Evolutionary conservation across 495 filamentous ascomycete species (phyloP).

Genomic region (Daldinia concentrica): DNA sequence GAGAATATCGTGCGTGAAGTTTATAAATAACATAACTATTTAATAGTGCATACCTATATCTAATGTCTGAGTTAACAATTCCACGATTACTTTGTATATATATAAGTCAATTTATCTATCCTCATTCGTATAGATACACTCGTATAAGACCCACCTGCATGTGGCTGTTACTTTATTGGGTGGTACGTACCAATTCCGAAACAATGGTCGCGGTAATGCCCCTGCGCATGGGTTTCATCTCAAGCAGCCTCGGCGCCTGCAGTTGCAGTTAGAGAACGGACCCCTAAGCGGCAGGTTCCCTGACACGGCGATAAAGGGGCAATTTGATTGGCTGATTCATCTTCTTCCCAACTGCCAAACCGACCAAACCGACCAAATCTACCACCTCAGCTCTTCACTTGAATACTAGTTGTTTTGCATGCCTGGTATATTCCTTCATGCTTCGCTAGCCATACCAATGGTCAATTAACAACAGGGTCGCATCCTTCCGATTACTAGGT

Average conservation of each 20-base stretch:
- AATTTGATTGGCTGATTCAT: conserved; percentile 24
- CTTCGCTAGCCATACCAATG: conserved; percentile 18
- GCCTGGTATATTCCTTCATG: conserved; percentile 31
- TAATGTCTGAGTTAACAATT: too few relatives aligned
- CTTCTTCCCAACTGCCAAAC: background rate
- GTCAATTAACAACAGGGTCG: conserved; percentile 18
- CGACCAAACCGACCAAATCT: background rate
- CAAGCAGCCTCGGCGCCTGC: conserved; percentile 30
- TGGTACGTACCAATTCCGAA: conserved; percentile 27
- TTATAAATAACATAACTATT: too few relatives aligned
- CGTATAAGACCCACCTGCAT: too few relatives aligned
- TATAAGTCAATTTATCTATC: too few relatives aligned
- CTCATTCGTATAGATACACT: too few relatives aligned
- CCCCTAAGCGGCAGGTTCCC: conserved; percentile 21
- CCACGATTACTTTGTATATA: too few relatives aligned
- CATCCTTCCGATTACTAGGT: conserved; percentile 25
- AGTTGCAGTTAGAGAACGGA: conserved; percentile 21
- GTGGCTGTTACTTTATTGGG: too few relatives aligned
- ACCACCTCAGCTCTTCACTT: background rate
- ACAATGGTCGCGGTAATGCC: conserved; percentile 31
- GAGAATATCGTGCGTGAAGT: too few relatives aligned
- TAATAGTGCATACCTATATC: too few relatives aligned
- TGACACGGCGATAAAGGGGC: background rate
- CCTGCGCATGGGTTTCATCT: conserved; percentile 36
- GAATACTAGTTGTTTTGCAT: conserved; percentile 36